These are phyloP conservation scores for Xanthoparmelia taractica DNA, from an alignment of 495 filamentous ascomycete genomes.

Conservation along the genomic window DNA sequence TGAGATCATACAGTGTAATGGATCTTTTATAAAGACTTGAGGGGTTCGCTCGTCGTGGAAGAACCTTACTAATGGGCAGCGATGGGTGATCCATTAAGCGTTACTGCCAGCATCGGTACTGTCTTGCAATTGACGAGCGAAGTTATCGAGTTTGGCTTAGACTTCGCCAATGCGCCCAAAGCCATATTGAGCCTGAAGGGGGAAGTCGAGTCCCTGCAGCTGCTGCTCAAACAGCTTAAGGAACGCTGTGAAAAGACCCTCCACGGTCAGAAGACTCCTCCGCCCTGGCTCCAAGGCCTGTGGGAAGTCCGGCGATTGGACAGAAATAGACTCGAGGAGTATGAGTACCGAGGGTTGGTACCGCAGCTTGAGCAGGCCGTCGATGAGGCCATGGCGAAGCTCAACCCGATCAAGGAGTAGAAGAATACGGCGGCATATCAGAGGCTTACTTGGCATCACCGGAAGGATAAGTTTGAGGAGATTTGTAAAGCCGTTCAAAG, in stretches of 20 bases:
- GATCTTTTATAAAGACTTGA: too few species aligned
- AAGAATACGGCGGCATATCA: slow-evolving; percentile 1
- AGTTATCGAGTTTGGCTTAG: slow-evolving; percentile 15
- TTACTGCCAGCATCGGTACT: slow-evolving; percentile 30
- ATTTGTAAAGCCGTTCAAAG: not conserved
- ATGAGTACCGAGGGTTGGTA: slow-evolving; percentile 1
- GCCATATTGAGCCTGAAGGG: not conserved
- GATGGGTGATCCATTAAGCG: slow-evolving; percentile 17
- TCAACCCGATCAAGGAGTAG: slow-evolving; percentile 2
- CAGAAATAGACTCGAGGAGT: not conserved
- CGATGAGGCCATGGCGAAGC: not conserved
- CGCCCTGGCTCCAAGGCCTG: slow-evolving; percentile 8
- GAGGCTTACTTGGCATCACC: slow-evolving; percentile 6
- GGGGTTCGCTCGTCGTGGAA: too few species aligned
- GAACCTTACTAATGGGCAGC: not conserved
- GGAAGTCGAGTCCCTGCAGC: not conserved
- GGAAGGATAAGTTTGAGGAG: not conserved
- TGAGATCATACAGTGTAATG: too few species aligned
- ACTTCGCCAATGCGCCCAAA: slow-evolving; percentile 1
- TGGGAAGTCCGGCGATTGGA: not conserved
- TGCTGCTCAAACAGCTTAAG: not conserved
- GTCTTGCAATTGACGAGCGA: slow-evolving; percentile 28
- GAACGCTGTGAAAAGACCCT: slow-evolving; percentile 2
- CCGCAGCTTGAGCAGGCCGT: not conserved
- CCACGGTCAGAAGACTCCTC: not conserved